Evolutionary conservation across 2,329 filamentous ascomycete genomes (phyloP).

Genomic region (Ambrosiella beaveri): DNA sequence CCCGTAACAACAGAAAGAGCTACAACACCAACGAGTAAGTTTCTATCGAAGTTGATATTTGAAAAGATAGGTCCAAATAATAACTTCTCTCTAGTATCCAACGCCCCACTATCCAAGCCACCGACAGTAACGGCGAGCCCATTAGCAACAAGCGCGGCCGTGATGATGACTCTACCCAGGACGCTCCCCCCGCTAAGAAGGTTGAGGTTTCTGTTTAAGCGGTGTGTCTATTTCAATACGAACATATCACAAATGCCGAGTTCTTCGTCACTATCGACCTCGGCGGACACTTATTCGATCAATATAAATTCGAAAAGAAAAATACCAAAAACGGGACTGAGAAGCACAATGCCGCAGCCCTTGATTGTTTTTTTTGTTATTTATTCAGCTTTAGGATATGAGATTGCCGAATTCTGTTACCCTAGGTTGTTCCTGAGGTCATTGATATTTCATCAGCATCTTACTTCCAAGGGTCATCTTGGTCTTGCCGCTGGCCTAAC

Average conservation of each 20-base stretch:
- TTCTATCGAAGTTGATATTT: neutral
- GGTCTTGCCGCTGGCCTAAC: too few species aligned
- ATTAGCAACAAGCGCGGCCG: constrained; percentile 36
- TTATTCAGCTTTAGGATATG: neutral
- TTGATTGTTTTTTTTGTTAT: neutral
- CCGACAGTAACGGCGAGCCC: constrained; percentile 23
- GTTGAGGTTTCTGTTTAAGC: constrained; percentile 28
- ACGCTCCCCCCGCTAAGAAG: constrained; percentile 41
- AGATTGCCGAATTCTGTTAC: neutral
- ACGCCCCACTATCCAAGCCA: constrained; percentile 29
- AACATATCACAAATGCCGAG: too few species aligned
- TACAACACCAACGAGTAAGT: constrained; percentile 21
- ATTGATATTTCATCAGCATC: neutral
- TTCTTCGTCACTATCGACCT: too few species aligned
- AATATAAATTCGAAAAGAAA: neutral
- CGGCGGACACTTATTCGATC: too few species aligned
- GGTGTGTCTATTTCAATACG: too few species aligned
- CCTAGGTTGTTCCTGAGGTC: too few species aligned
- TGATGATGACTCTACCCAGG: constrained; percentile 30
- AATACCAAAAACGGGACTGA: constrained; percentile 4
- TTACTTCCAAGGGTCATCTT: neutral
- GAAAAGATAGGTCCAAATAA: constrained; percentile 12
- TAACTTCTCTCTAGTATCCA: constrained; percentile 19
- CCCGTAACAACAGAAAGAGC: constrained; percentile 16
- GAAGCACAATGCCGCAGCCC: neutral